Base-by-base conservation (phyloP, 495 filamentous ascomycete species). In the Talaromyces liani region DNA sequence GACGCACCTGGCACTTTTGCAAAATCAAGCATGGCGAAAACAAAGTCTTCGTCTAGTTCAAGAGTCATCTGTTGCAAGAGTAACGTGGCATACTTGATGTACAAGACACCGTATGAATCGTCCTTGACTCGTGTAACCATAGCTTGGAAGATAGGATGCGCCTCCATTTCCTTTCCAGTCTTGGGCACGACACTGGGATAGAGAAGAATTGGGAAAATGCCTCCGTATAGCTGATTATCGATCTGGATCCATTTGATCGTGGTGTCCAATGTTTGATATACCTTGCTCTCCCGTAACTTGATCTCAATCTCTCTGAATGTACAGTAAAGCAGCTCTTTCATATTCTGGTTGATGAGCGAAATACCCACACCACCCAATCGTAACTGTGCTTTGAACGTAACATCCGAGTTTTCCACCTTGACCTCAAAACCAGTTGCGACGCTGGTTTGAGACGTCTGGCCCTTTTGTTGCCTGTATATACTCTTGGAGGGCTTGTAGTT, bases 151-250 rank as follows among this genome's bases (percentile, higher is more conserved):
- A 93, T 97, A 1, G 94, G 94, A 77, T 98, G 94, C 9, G 91
- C 87, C 65, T 97, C 95, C 76, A 97, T 95, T 74, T 98, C 95
- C 75, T 92, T 93, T 27, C 92, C 92, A 63, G 92, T 94, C 79
- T 98, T 98, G 2, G 95, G 95, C 9, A 98, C 94, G n/a, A 98
- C 94, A 73, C 92, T 96, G 9, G 94, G 94, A 71, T 98, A 98
- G 45, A 98, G 80, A 63, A 98, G 87, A 75, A 98, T 96, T 0
- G 94, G 94, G 82, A 98, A 98, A 66, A 98, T 92, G 14, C 94
- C 94, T 49, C 94, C 94, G 70, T 98, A 98, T 25, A 98, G 87
- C 71, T 98, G 94, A 70, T 98, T 98, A 77, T 98, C 94, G 70
- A 98, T 93, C 73, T 98, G 94, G 57, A 98, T 92, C 94, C 94